Conservation (phyloP, 495 filamentous ascomycete genomes). For the Tuber umbilicatum region DNA sequence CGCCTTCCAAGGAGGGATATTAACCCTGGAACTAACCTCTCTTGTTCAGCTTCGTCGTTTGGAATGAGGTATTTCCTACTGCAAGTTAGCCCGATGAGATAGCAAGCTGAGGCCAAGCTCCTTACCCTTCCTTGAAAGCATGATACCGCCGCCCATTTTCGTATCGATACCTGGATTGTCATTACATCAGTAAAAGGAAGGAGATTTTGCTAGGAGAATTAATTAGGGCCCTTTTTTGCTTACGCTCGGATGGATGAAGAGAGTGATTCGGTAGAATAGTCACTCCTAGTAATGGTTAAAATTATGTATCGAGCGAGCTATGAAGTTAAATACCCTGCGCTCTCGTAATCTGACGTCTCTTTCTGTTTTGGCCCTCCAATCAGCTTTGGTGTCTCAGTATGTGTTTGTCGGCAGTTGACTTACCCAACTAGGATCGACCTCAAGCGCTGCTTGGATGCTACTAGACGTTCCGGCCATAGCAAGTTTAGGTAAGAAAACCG, state of each 20-base stretch:
- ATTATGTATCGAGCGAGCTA: not conserved
- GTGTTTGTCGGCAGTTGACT: constrained; percentile 1
- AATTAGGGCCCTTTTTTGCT: not conserved
- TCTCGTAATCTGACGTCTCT: not conserved
- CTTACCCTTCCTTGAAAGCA: constrained; percentile 26
- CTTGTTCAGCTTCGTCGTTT: constrained; percentile 47
- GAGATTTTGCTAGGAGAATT: not conserved
- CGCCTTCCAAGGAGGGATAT: not conserved
- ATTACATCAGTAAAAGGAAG: not conserved
- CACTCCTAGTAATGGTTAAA: constrained; percentile 6
- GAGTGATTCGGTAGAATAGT: constrained; percentile 22
- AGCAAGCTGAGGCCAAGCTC: not conserved
- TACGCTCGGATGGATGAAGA: constrained; percentile 24
- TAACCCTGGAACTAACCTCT: constrained; percentile 5
- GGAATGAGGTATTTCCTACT: constrained; percentile 50
- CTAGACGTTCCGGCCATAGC: not conserved
- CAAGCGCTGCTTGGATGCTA: not conserved
- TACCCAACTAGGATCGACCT: constrained; percentile 19
- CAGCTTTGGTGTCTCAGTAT: not conserved
- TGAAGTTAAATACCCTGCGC: not conserved
- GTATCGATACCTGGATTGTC: constrained; percentile 18
- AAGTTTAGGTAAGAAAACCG: not conserved
- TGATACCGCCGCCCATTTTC: constrained; percentile 31
- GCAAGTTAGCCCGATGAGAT: not conserved
- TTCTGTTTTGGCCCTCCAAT: not conserved